Base-by-base conservation (phyloP, 306 rosid genomes). In the Trifolium subterraneum region DNA sequence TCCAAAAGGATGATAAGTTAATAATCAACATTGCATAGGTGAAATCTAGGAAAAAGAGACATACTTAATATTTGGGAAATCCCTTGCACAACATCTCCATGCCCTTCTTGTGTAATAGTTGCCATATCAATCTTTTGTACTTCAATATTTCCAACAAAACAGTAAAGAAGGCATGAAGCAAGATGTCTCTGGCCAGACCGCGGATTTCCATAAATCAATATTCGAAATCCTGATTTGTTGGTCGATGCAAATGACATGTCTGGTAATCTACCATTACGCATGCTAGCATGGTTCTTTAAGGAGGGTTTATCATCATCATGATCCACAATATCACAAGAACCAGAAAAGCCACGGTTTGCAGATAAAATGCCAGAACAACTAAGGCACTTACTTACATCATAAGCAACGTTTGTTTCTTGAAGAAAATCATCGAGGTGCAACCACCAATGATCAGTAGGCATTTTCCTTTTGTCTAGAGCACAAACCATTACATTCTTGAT, bases 161-260 rank as follows among this genome's bases (percentile, higher is more conserved):
- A 91, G 87, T 86, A 85, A 72, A 94, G 88, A 81, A 94, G 87
- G 87, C 97, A 94, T 73, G 98, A 90, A 23, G 95, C 95, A 84
- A 94, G 93, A 85, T 94, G 95, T 82, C 88, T 91, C 77, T 92
- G 98, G 59, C 98, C 98, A 80, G 93, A 84, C 83, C 87, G 83
- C 29, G 92, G 84, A 83, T 75, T 84, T 83, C 97, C 97, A 80
- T 89, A 77, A 77, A 94, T 84, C 82, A 94, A 71, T 84, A 94
- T 73, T 29, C 92, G 90, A 79, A 86, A 90, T 70, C 98, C 97
- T 7, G 83, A 78, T 79, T 76, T 83, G 72, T 81, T 80, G 59
- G 80, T 66, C 65, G 77, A 72, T 70, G 83, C 72, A 73, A 80
- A 73, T 71, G 92, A 72, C 68, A n/a, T 67, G 61, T 42, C 36